Conservation (phyloP, 2,329 filamentous ascomycete species). For the Neospermospora avenae region DNA sequence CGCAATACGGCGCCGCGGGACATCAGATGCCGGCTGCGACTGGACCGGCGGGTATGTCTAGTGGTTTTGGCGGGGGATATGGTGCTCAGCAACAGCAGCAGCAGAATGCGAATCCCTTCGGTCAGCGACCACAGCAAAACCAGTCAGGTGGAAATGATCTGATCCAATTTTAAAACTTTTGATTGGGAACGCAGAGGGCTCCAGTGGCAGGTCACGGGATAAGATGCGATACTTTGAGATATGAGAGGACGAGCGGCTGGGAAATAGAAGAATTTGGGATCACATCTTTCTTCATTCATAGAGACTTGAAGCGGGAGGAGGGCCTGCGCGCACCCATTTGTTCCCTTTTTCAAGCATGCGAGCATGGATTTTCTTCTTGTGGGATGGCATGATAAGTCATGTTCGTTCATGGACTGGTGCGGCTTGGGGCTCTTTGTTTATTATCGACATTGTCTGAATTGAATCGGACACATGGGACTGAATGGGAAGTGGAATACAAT, state of each 20-base stretch:
- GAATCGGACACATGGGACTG: too few species aligned
- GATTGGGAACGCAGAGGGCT: too few species aligned
- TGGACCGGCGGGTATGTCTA: slow-evolving; percentile 52
- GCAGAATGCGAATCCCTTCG: slow-evolving; percentile 52
- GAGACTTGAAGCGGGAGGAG: slow-evolving; percentile 6
- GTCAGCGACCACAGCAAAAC: slow-evolving; percentile 45
- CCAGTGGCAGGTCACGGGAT: neutral
- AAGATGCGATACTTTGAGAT: neutral
- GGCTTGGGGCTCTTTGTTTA: slow-evolving; percentile 15
- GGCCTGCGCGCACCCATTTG: neutral
- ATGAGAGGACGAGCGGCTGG: neutral
- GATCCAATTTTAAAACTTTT: slow-evolving; percentile 32
- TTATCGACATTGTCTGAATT: neutral
- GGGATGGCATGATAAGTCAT: slow-evolving; percentile 1
- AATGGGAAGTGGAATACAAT: too few species aligned
- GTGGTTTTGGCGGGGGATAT: slow-evolving; percentile 43
- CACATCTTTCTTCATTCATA: slow-evolving; percentile 16
- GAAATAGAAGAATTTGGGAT: neutral
- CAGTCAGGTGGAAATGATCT: slow-evolving; percentile 34
- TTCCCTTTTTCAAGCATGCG: slow-evolving; percentile 22
- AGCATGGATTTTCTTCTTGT: slow-evolving; percentile 16
- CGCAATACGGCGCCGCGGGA: slow-evolving; percentile 44
- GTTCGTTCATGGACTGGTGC: slow-evolving; percentile 12
- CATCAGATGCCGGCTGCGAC: slow-evolving; percentile 53
- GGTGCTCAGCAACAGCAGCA: slow-evolving; percentile 35